Conservation (phyloP, 352 stramenopile species). For the Lagenidium sp. region DNA sequence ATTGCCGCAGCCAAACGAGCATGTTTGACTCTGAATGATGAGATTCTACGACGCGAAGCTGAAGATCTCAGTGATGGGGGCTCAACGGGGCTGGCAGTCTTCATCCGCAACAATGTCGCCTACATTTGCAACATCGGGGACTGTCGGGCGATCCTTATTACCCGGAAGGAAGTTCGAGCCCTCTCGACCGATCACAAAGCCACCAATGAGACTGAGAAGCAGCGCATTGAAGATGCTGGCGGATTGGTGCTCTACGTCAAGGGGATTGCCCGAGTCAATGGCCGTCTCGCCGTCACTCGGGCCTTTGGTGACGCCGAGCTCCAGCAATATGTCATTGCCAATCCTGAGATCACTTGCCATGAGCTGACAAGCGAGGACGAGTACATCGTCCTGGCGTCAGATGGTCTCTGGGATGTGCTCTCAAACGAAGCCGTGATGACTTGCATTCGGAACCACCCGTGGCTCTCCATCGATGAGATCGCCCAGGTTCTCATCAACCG, state of each 20-base stretch:
- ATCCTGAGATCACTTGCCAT: conserved; percentile 49
- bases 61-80: conserved; percentile 42
- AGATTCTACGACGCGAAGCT: conserved; percentile 49
- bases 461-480: conserved; percentile 52
- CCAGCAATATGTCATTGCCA: conserved; percentile 44
- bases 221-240: conserved; percentile 56
- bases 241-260: conserved; percentile 71
- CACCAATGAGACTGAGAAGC: conserved; percentile 48
- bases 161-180: conserved; percentile 22
- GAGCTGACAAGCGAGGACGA: conserved; percentile 43
- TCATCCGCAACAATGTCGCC: conserved; percentile 35
- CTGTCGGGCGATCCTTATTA: conserved; percentile 57
- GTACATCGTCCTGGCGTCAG: conserved; percentile 68
- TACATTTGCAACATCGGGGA: conserved; percentile 75
- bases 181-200: conserved; percentile 77
- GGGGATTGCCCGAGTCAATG: conserved; percentile 63
- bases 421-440: conserved; percentile 55
- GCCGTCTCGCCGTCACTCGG: conserved; percentile 47
- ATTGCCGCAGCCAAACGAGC: conserved; percentile 25
- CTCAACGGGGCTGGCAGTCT: conserved; percentile 46
- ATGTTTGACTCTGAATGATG: conserved; percentile 53
- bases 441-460: conserved; percentile 56
- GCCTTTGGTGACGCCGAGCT: conserved; percentile 67
- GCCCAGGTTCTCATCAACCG: conserved; percentile 50
- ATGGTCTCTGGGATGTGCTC: conserved; percentile 70